Percentiles rank a stretch among this genome's conserved stretches.
phyloP scores from a whole-genome alignment of 1,284 basidiomycete genomes.

The Trametes pubescens region DNA sequence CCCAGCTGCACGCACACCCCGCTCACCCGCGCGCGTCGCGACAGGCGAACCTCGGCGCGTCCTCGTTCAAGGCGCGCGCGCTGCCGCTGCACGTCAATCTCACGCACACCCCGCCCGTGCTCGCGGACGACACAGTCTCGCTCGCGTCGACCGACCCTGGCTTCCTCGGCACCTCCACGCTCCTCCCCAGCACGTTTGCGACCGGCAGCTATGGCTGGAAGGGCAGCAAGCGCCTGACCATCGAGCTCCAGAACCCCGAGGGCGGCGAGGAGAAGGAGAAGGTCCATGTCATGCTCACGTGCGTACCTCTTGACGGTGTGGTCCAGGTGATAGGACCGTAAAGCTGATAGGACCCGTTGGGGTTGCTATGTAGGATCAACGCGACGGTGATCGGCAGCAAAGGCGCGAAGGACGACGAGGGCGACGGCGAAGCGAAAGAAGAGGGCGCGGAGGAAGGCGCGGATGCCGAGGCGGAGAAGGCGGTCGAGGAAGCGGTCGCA shows the following conservation, averaged over 20 bases:
- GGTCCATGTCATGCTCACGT: slow-evolving; percentile 81
- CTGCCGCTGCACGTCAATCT: slow-evolving; percentile 72
- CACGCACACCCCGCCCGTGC: slow-evolving; percentile 69
- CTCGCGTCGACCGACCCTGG: slow-evolving; percentile 61
- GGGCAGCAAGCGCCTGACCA: slow-evolving; percentile 69
- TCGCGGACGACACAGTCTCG: slow-evolving; percentile 48
- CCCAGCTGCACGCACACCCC: slow-evolving; percentile 1
- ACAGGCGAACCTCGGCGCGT: slow-evolving; percentile 56
- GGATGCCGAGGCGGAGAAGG: slow-evolving; percentile 39
- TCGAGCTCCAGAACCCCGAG: slow-evolving; percentile 65
- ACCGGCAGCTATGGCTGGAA: slow-evolving; percentile 88
- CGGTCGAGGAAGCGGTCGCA: slow-evolving; percentile 22
- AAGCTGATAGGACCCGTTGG: slow-evolving; percentile 17
- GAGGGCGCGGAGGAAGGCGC: slow-evolving; percentile 36
- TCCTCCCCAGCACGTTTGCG: slow-evolving; percentile 65
- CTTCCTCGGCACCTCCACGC: slow-evolving; percentile 62
- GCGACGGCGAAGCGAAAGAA: slow-evolving; percentile 33
- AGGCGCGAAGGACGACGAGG: slow-evolving; percentile 52
- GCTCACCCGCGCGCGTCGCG: slow-evolving; percentile 3
- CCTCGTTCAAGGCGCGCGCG: slow-evolving; percentile 69
- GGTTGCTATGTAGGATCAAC: slow-evolving; percentile 61
- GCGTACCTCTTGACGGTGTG: slow-evolving; percentile 42
- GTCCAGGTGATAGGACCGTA: too few relatives aligned
- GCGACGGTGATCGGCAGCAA: slow-evolving; percentile 82
- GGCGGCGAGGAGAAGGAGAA: slow-evolving; percentile 64